Evolutionary conservation across 179 eudicot species (phyloP).

Genomic region (Camellia oleifera): DNA sequence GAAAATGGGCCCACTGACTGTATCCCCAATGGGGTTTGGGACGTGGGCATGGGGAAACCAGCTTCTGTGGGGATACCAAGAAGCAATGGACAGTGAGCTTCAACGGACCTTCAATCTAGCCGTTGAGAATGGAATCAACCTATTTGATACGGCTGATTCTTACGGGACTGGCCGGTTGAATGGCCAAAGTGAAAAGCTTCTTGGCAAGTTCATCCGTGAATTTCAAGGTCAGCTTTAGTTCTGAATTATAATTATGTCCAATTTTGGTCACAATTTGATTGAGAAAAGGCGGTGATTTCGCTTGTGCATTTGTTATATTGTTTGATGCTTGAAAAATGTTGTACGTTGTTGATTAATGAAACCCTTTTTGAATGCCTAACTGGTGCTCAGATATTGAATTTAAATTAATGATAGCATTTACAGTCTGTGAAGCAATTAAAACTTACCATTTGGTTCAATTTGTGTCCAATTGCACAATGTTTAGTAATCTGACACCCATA

Average conservation of each 20-base stretch:
- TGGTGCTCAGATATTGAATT: background rate
- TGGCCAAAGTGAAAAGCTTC: conserved; percentile 93
- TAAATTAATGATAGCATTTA: no score
- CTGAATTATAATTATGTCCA: background rate
- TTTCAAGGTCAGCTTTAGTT: conserved; percentile 44
- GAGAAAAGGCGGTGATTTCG: background rate
- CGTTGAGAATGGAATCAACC: conserved; percentile 74
- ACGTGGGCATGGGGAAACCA: conserved; percentile 99
- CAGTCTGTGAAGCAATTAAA: no score
- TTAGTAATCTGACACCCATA: background rate
- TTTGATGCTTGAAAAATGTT: background rate
- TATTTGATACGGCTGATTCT: conserved; percentile 96
- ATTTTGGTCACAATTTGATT: background rate
- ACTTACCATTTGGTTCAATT: background rate
- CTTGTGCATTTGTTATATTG: background rate
- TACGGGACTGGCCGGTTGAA: conserved; percentile 88
- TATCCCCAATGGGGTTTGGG: conserved; percentile 98
- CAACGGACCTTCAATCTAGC: conserved; percentile 74
- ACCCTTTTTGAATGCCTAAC: background rate
- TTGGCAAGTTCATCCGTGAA: conserved; percentile 73
- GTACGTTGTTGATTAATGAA: background rate
- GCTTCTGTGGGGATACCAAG: conserved; percentile 86
- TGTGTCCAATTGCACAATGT: background rate
- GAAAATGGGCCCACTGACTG: conserved; percentile 70
- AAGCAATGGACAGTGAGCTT: conserved; percentile 87